A percentile compares a stretch with the other conserved stretches of the same genome.
These are phyloP conservation scores for Spergularia azorica DNA, from an alignment of 179 eudicot genomes.

Conservation along the genomic window DNA sequence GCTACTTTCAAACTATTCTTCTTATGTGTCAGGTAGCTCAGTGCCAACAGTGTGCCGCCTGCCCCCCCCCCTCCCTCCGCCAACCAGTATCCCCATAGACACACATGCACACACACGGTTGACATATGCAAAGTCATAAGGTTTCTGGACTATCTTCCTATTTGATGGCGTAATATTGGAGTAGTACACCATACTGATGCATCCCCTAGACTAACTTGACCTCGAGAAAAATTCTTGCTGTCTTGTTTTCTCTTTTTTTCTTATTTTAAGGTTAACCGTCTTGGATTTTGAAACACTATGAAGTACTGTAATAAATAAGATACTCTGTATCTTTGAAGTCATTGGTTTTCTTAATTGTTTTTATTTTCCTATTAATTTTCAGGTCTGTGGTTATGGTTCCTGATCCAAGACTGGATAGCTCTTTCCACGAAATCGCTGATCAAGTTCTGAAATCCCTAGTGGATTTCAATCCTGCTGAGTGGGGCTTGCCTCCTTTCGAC, in stretches of 20 bases:
- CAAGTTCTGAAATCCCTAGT: constrained; percentile 65
- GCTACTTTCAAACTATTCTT: neutral
- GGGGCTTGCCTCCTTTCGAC: constrained; percentile 79
- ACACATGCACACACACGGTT: neutral
- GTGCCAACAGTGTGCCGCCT: too few species aligned
- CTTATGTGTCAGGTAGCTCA: neutral
- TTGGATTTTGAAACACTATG: too few species aligned
- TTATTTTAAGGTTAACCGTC: too few species aligned
- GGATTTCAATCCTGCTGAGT: constrained; percentile 74
- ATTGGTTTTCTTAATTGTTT: neutral
- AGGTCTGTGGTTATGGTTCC: constrained; percentile 98
- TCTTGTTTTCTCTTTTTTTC: too few species aligned
- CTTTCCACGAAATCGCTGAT: constrained; percentile 61
- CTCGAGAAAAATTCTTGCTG: too few species aligned
- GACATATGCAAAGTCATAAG: neutral
- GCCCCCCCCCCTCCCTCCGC: too few species aligned
- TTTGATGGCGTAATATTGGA: neutral
- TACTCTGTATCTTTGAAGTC: neutral
- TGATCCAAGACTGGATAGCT: constrained; percentile 79
- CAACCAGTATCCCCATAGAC: neutral
- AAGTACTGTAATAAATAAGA: too few species aligned
- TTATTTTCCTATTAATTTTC: constrained; percentile 24
- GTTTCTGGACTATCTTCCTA: neutral
- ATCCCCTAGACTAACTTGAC: too few species aligned
- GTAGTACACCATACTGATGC: neutral